Evolutionary conservation across 2,329 filamentous ascomycete species (phyloP).

Genomic region (Aspergillus carbonarius): DNA sequence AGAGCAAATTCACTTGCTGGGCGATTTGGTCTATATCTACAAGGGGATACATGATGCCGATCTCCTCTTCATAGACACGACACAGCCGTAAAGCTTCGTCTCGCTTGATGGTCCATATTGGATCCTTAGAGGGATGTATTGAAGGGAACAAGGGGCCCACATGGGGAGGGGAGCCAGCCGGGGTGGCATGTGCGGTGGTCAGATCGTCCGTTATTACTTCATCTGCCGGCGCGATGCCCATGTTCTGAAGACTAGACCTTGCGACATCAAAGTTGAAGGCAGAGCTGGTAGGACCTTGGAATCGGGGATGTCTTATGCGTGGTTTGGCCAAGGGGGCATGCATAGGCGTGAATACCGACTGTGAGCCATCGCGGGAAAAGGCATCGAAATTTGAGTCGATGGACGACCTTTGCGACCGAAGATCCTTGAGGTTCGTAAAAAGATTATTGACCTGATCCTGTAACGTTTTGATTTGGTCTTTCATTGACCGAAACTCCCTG

Average conservation of each 20-base stretch:
- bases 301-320: constrained; percentile 61
- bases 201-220: constrained; percentile 62
- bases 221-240: constrained; percentile 71
- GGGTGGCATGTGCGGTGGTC: constrained; percentile 55
- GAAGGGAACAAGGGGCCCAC: constrained; percentile 31
- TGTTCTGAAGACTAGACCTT: constrained; percentile 80
- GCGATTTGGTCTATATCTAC: constrained; percentile 71
- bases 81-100: constrained; percentile 79
- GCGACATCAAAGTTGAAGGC: constrained; percentile 84
- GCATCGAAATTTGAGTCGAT: constrained; percentile 36
- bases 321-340: constrained; percentile 46
- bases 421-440: constrained; percentile 67
- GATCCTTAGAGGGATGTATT: constrained; percentile 62
- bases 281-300: constrained; percentile 81
- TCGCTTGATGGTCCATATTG: constrained; percentile 73
- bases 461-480: constrained; percentile 67
- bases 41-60: constrained; percentile 89
- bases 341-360: constrained; percentile 37
- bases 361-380: constrained; percentile 41
- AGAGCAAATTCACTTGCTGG: constrained; percentile 67
- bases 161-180: constrained; percentile 44
- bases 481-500: constrained; percentile 79
- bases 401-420: constrained; percentile 53
- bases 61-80: constrained; percentile 81
- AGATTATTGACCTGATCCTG: constrained; percentile 83